These are phyloP conservation scores for Colletotrichum sp. DNA, from an alignment of 2,329 filamentous ascomycete species.

Conservation along the genomic window DNA sequence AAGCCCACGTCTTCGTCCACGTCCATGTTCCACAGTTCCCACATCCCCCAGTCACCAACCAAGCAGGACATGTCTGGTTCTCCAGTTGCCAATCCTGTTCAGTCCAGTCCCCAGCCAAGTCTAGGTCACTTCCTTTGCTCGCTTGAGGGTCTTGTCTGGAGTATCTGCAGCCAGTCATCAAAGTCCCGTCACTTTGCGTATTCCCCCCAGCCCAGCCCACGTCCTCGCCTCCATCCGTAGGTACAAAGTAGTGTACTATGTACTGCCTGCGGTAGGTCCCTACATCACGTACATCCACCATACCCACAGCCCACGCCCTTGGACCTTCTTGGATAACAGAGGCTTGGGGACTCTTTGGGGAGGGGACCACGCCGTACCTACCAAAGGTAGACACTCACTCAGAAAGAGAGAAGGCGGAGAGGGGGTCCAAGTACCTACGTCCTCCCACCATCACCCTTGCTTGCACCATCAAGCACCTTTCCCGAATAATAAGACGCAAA, in stretches of 20 bases:
- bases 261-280: background rate
- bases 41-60: background rate
- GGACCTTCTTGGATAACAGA: background rate
- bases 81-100: background rate
- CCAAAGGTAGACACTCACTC: background rate
- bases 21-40: background rate
- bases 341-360: background rate
- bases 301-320: background rate
- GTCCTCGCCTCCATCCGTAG: background rate
- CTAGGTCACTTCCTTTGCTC: background rate
- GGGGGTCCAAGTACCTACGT: background rate
- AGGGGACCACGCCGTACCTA: background rate
- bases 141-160: background rate
- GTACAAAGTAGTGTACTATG: background rate
- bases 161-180: background rate
- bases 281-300: background rate
- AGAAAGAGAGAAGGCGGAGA: background rate
- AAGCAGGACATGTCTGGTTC: background rate
- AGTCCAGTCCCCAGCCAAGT: background rate
- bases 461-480: conserved; percentile 13
- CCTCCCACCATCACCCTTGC: conserved; percentile 17
- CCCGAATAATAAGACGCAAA: conserved; percentile 19
- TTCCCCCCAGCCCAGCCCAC: background rate
- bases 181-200: background rate
- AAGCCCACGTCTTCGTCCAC: background rate